A percentile compares a stretch with the other conserved stretches of the same genome.
Evolutionary conservation across 2,329 filamentous ascomycete species (phyloP).

Genomic region (Claviceps paspali): DNA sequence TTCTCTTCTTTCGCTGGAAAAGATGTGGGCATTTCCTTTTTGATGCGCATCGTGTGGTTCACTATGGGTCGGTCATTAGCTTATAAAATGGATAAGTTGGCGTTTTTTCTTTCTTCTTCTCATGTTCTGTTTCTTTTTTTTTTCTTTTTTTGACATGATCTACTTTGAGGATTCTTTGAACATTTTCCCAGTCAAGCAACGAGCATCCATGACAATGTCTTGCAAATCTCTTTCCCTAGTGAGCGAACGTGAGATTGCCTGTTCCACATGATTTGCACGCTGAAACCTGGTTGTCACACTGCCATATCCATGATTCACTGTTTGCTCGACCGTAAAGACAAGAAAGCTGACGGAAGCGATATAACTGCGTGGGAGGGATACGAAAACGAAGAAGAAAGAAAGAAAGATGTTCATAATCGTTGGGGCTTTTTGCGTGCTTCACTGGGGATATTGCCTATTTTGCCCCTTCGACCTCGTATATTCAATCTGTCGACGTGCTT

Average conservation of each 20-base stretch:
- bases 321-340: not conserved
- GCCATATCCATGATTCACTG: not conserved
- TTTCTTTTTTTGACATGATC: not conserved
- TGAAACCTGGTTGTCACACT: constrained; percentile 1
- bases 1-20: not conserved
- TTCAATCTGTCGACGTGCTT: not conserved
- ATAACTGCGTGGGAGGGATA: not conserved
- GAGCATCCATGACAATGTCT: not conserved
- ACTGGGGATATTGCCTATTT: no score
- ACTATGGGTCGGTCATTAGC: not conserved
- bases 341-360: not conserved
- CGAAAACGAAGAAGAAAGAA: no score
- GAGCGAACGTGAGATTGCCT: not conserved
- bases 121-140: not conserved
- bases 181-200: not conserved
- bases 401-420: no score
- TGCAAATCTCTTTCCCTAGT: not conserved
- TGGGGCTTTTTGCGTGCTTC: no score
- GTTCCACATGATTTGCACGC: not conserved
- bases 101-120: not conserved
- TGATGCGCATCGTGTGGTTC: not conserved
- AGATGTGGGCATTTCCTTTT: no score
- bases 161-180: not conserved
- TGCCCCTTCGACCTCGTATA: not conserved
- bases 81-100: constrained; percentile 3